Conservation (phyloP, 2,329 filamentous ascomycete genomes). For the Aspergillus sp. region DNA sequence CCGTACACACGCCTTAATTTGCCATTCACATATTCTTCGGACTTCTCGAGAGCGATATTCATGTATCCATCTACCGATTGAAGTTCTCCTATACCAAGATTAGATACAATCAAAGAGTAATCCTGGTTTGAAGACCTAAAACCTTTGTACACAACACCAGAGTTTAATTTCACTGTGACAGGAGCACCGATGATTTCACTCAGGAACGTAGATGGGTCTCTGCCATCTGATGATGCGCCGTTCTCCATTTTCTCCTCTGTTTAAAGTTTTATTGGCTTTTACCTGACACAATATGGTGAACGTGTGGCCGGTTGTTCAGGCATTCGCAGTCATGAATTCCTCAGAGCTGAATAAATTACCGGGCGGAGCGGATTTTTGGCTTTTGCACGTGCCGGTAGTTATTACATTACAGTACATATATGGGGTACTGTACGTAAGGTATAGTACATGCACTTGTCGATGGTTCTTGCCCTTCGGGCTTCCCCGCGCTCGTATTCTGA, state of each 20-base stretch:
- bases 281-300: background rate
- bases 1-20: constrained; percentile 80
- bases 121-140: constrained; percentile 1
- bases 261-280: background rate
- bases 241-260: constrained; percentile 65
- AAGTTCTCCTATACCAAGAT: constrained; percentile 67
- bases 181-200: constrained; percentile 91
- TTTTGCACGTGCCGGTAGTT: background rate
- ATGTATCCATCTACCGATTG: constrained; percentile 99
- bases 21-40: constrained; percentile 86
- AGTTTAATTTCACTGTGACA: constrained; percentile 96
- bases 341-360: background rate
- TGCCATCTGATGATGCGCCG: constrained; percentile 67
- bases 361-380: no score
- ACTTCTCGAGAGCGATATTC: constrained; percentile 98
- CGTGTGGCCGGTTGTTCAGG: no score
- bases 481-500: no score
- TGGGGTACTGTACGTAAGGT: no score
- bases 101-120: background rate
- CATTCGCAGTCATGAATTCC: background rate
- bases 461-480: no score
- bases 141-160: constrained; percentile 98
- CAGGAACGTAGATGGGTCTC: constrained; percentile 90
- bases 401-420: no score
- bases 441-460: no score